Evolutionary conservation across 108 stramenopile genomes (phyloP), one percentile per base, ranked within the genome.

Genomic region (Cyclotella kingstonii): DNA sequence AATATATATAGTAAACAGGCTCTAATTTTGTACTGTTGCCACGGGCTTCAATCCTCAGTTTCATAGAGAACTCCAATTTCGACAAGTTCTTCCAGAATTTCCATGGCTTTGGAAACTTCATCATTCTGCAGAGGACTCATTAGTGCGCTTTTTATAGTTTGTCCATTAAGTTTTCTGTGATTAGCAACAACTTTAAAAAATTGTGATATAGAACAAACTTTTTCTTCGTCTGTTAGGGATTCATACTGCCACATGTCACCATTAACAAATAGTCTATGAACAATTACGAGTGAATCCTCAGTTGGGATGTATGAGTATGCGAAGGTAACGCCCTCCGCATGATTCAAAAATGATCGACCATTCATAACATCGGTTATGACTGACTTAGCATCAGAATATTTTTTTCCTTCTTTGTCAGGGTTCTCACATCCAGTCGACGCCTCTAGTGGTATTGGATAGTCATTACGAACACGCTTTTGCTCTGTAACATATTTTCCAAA

Each of bases 321-420:
- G 64, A 85, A 86, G 0, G 78, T 51, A 18, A 94, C 58, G 6
- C 92, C 92, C 65, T 87, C 87, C 4, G 84, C 85, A 22, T 84
- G 85, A 63, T 70, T 68, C 54, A 93, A 60, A 25, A 50, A 55
- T 2, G 78, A 76, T 18, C 65, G 8, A 5, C 77, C 76, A 26
- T 44, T 23, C 8, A 77, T n/a, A 17, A 89, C 65, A 5, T 21
- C 27, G 18, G 57, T 53, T 26, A 79, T 41, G 35, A 73, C 51
- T 17, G 65, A 78, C 79, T 79, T 79, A 31, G 77, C 29, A 17
- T 68, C 68, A 36, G 51, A n/a, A 10, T 54, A 60, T 2, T 46
- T 19, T 43, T 62, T 59, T 36, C 41, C 73, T 18, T 53, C 80
- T 18, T 47, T 36, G n/a, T 22, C 41, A 7, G 21, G 2, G 25